Evolutionary conservation across 768 basidiomycete genomes (phyloP).

Genomic region (Mycena metata): DNA sequence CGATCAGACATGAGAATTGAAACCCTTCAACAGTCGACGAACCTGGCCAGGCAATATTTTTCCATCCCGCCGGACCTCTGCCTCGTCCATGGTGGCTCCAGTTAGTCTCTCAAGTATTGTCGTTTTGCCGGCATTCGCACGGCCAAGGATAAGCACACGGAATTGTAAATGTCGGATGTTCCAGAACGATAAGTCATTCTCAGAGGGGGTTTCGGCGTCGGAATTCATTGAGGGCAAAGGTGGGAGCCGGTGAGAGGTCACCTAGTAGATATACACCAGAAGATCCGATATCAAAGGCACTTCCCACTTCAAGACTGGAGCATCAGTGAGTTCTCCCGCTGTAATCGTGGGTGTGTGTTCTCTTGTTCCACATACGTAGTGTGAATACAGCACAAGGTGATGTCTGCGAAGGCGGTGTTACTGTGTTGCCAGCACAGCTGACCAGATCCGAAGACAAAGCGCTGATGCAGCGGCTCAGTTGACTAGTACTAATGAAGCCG

Average conservation of each 20-base stretch:
- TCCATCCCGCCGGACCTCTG: slow-evolving; percentile 6
- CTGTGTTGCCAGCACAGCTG: too few relatives aligned
- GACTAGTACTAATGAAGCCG: too few relatives aligned
- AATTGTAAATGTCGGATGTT: background rate
- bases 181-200: slow-evolving; percentile 5
- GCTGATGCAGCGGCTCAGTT: too few relatives aligned
- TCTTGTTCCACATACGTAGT: too few relatives aligned
- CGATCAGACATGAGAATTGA: slow-evolving; percentile 3
- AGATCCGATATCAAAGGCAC: background rate
- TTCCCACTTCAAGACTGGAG: background rate
- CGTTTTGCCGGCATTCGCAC: slow-evolving; percentile 6
- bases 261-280: background rate
- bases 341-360: too few relatives aligned
- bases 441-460: too few relatives aligned
- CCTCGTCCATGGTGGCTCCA: background rate
- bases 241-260: background rate
- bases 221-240: background rate
- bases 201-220: background rate
- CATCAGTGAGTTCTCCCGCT: slow-evolving; percentile 4
- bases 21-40: too few relatives aligned
- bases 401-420: too few relatives aligned
- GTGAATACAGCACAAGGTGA: too few relatives aligned
- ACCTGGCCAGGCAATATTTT: slow-evolving; percentile 4
- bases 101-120: slow-evolving; percentile 7
- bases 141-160: too few relatives aligned